phyloP scores from a whole-genome alignment of 768 basidiomycete species.

The Dacryopinax primogenitus region DNA sequence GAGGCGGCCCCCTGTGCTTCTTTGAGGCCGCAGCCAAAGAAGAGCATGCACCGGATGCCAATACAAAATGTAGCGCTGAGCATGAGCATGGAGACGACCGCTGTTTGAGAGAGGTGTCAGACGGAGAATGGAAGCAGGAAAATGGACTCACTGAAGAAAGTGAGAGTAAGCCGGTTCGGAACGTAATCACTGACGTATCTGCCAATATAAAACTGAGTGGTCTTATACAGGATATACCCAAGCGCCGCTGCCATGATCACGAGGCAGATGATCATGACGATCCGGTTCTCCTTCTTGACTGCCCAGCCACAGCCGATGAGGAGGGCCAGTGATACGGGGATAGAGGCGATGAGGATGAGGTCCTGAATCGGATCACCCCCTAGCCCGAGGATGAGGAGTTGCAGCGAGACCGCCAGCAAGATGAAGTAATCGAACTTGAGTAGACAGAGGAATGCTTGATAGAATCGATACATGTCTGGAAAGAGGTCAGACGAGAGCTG shows the following conservation, averaged over 20 bases:
- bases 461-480: conserved; percentile 75
- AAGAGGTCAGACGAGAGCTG: conserved; percentile 11
- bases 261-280: conserved; percentile 60
- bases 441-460: conserved; percentile 75
- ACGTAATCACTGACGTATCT: conserved; percentile 40
- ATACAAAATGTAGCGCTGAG: conserved; percentile 61
- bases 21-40: conserved; percentile 70
- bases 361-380: conserved; percentile 54
- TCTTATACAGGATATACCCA: conserved; percentile 53
- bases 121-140: background rate
- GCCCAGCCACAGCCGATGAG: conserved; percentile 54
- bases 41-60: conserved; percentile 64
- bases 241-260: conserved; percentile 59
- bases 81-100: conserved; percentile 61
- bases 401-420: conserved; percentile 78
- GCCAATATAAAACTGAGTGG: conserved; percentile 67
- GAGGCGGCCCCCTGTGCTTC: conserved; percentile 17
- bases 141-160: conserved; percentile 55
- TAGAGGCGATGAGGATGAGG: conserved; percentile 67
- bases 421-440: conserved; percentile 86
- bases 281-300: conserved; percentile 59
- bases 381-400: conserved; percentile 76
- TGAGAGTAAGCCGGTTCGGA: conserved; percentile 67
- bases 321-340: conserved; percentile 61
- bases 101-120: conserved; percentile 35